A percentile compares a stretch with the other conserved stretches of the same genome.
These are phyloP conservation scores for Cadophora sp. DNA, from an alignment of 2,329 filamentous ascomycete genomes.

Conservation along the genomic window DNA sequence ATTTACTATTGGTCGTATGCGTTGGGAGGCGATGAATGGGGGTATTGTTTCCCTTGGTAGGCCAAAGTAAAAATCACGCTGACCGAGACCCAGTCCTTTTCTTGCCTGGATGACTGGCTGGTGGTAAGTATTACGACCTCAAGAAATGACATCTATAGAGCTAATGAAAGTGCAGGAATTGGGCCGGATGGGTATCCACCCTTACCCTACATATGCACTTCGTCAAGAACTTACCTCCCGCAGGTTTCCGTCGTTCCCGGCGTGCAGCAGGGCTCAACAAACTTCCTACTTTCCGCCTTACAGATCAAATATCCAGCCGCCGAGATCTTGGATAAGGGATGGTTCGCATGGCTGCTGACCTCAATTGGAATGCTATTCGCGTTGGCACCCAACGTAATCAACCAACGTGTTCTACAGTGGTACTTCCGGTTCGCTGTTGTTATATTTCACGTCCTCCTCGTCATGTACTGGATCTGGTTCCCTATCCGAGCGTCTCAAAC, in stretches of 20 bases:
- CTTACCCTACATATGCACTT: slow-evolving; percentile 3
- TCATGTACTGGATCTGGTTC: slow-evolving; percentile 50
- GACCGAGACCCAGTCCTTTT: slow-evolving; percentile 39
- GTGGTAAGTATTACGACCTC: slow-evolving; percentile 36
- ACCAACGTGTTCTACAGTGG: slow-evolving; percentile 44
- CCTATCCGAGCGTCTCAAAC: slow-evolving; percentile 43
- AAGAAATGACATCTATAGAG: too few species aligned
- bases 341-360: slow-evolving; percentile 48
- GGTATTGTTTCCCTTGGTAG: slow-evolving; percentile 31
- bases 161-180: too few species aligned
- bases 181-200: background rate
- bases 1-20: slow-evolving; percentile 50
- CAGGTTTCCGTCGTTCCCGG: slow-evolving; percentile 46
- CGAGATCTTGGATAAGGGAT: slow-evolving; percentile 45
- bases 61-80: slow-evolving; percentile 20
- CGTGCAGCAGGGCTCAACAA: slow-evolving; percentile 49
- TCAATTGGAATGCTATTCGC: slow-evolving; percentile 47
- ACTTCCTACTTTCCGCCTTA: slow-evolving; percentile 49
- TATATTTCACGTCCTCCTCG: slow-evolving; percentile 47
- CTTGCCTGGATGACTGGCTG: slow-evolving; percentile 50
- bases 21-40: slow-evolving; percentile 46
- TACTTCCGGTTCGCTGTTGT: slow-evolving; percentile 48
- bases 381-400: slow-evolving; percentile 47
- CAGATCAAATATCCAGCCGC: slow-evolving; percentile 48
- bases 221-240: background rate